phyloP scores from a whole-genome alignment of 1,284 basidiomycete genomes.

The Ceratobasidium sp. region DNA sequence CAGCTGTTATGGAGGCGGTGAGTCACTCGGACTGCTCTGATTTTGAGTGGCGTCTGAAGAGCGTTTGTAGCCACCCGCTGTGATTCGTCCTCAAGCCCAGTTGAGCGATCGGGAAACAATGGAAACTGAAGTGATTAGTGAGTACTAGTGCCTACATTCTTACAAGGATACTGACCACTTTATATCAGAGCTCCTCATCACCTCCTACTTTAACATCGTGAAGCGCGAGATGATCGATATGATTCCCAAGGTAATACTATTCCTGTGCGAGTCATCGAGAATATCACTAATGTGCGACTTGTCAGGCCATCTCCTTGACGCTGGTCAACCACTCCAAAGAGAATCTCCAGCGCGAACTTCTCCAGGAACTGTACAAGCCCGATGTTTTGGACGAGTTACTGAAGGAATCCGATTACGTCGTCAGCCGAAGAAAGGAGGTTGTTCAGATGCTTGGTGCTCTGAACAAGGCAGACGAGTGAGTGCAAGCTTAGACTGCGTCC shows the following conservation, averaged over 20 bases:
- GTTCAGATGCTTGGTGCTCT: slow-evolving; percentile 85
- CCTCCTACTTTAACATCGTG: slow-evolving; percentile 95
- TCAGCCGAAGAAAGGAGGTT: slow-evolving; percentile 85
- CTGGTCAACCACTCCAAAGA: slow-evolving; percentile 93
- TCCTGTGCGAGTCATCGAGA: neutral
- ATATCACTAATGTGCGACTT: neutral
- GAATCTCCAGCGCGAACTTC: slow-evolving; percentile 84
- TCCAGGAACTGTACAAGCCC: slow-evolving; percentile 88
- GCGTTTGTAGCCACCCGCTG: slow-evolving; percentile 69
- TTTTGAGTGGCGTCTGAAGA: slow-evolving; percentile 36
- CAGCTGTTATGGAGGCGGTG: slow-evolving; percentile 79
- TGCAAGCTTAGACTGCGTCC: slow-evolving; percentile 45
- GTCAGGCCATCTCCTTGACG: slow-evolving; percentile 83
- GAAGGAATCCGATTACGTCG: slow-evolving; percentile 87
- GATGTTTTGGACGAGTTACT: slow-evolving; percentile 89
- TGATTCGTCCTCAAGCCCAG: slow-evolving; percentile 90
- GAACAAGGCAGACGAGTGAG: slow-evolving; percentile 89
- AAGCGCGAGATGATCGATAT: slow-evolving; percentile 99
- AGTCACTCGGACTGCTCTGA: slow-evolving; percentile 45
- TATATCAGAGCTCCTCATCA: slow-evolving; percentile 79
- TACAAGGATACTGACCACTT: slow-evolving; percentile 7
- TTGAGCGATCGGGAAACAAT: slow-evolving; percentile 94
- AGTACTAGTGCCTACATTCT: slow-evolving; percentile 54
- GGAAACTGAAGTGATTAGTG: slow-evolving; percentile 99
- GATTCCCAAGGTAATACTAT: slow-evolving; percentile 74